A percentile compares a stretch with the other conserved stretches of the same genome.
phyloP scores from a whole-genome alignment of 192 early-diverging fungal genomes.

The Linderina pennispora region DNA sequence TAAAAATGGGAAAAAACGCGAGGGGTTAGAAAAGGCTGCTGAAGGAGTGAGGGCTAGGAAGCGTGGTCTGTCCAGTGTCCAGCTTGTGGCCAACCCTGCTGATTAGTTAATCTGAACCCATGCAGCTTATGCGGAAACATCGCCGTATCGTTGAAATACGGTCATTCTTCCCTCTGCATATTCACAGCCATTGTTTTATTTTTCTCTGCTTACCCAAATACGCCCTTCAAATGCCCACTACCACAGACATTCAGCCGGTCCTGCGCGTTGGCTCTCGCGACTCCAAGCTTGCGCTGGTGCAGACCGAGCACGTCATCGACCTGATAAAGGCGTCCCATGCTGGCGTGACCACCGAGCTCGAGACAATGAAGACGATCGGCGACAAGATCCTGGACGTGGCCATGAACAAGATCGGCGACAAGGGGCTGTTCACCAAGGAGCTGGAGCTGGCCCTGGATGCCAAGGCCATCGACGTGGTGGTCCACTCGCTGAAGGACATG shows the following conservation, averaged over 20 bases:
- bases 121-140: no score
- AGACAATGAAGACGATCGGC: slow-evolving; percentile 63
- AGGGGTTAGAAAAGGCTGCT: no score
- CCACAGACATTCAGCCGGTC: neutral
- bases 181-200: neutral
- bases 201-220: neutral
- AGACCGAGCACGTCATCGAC: slow-evolving; percentile 65
- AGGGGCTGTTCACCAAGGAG: slow-evolving; percentile 88
- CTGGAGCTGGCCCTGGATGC: slow-evolving; percentile 72
- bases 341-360: slow-evolving; percentile 38
- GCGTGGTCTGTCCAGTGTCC: no score
- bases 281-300: slow-evolving; percentile 83
- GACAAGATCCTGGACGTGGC: slow-evolving; percentile 82
- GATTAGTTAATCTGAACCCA: no score
- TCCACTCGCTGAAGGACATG: slow-evolving; percentile 93
- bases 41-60: no score
- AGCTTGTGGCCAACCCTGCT: no score
- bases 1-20: no score
- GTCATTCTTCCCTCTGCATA: no score
- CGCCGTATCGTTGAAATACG: no score
- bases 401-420: slow-evolving; percentile 85
- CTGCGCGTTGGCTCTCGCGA: slow-evolving; percentile 73
- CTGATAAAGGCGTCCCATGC: slow-evolving; percentile 50
- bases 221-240: neutral
- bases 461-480: slow-evolving; percentile 71